These are phyloP conservation scores for Cutaneotrichosporon sp. DNA, from an alignment of 1,284 basidiomycete species.

Conservation along the genomic window DNA sequence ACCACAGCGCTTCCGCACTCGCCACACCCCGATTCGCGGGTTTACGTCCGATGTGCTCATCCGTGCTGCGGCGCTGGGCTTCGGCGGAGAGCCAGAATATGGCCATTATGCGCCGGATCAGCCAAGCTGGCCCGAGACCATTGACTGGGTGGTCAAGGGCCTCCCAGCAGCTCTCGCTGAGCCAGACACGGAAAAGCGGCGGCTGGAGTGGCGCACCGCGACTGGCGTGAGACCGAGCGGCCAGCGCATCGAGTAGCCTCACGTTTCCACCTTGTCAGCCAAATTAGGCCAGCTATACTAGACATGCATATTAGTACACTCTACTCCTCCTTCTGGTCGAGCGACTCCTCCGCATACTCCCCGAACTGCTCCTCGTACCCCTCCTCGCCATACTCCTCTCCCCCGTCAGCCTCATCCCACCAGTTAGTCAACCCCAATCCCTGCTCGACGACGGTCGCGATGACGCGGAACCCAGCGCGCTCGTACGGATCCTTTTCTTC, in stretches of 20 bases:
- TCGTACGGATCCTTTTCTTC: constrained; percentile 13
- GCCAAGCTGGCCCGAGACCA: constrained; percentile 29
- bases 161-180: constrained; percentile 28
- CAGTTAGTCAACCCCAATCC: constrained; percentile 65
- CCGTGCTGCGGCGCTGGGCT: constrained; percentile 58
- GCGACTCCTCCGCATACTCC: too few relatives aligned
- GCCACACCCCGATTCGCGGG: constrained; percentile 71
- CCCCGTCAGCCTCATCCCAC: constrained; percentile 50
- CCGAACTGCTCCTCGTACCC: constrained; percentile 3
- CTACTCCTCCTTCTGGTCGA: background rate
- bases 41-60: constrained; percentile 79
- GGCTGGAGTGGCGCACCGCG: constrained; percentile 13
- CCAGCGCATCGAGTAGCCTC: constrained; percentile 6
- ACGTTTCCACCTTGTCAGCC: background rate
- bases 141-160: constrained; percentile 30
- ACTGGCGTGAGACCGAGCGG: constrained; percentile 6
- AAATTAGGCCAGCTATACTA: background rate
- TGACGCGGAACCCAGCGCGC: constrained; percentile 13
- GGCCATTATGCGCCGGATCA: constrained; percentile 55
- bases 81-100: constrained; percentile 52
- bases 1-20: constrained; percentile 68
- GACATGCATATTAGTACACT: constrained; percentile 6
- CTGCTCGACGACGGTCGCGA: constrained; percentile 78
- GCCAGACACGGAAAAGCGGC: background rate
- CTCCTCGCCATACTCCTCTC: constrained; percentile 6